Evolutionary conservation across 306 rosid genomes (phyloP).

Genomic region (Rosa rugosa): DNA sequence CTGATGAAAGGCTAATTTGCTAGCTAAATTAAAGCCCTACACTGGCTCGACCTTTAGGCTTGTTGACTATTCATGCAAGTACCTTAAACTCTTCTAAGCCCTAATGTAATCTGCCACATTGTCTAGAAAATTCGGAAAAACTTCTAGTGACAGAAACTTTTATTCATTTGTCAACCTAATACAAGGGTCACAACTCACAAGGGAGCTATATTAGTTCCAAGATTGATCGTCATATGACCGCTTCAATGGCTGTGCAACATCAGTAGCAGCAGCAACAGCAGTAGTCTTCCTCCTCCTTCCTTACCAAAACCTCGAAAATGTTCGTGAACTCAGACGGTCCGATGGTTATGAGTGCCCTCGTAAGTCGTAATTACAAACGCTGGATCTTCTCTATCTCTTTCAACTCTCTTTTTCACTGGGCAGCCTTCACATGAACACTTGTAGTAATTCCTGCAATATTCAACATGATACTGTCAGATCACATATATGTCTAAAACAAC

Average conservation of each 20-base stretch:
- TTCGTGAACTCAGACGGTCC: conserved; percentile 22
- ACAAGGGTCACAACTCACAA: not conserved
- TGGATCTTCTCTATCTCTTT: conserved; percentile 79
- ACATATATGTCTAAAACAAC: not conserved
- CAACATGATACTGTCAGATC: conserved; percentile 1
- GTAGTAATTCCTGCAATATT: conserved; percentile 83
- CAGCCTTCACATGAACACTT: conserved; percentile 85
- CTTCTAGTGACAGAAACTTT: not conserved
- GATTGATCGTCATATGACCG: not conserved
- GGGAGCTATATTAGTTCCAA: not conserved
- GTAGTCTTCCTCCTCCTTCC: not conserved
- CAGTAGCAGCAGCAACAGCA: not conserved
- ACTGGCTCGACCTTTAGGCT: not conserved
- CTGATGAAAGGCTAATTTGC: not conserved
- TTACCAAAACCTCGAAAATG: conserved; percentile 5
- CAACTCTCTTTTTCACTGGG: conserved; percentile 88
- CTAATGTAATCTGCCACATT: not conserved
- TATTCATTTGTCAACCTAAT: not conserved
- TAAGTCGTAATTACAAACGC: conserved; percentile 80
- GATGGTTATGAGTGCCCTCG: conserved; percentile 81
- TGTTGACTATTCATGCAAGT: not conserved
- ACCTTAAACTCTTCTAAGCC: not conserved
- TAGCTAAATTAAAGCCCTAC: not conserved
- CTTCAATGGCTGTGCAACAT: not conserved
- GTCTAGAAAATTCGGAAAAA: not conserved